Evolutionary conservation across 2,329 filamentous ascomycete genomes (phyloP), one percentile per base, ranked within the genome.

Genomic region (Neonectria ditissima): DNA sequence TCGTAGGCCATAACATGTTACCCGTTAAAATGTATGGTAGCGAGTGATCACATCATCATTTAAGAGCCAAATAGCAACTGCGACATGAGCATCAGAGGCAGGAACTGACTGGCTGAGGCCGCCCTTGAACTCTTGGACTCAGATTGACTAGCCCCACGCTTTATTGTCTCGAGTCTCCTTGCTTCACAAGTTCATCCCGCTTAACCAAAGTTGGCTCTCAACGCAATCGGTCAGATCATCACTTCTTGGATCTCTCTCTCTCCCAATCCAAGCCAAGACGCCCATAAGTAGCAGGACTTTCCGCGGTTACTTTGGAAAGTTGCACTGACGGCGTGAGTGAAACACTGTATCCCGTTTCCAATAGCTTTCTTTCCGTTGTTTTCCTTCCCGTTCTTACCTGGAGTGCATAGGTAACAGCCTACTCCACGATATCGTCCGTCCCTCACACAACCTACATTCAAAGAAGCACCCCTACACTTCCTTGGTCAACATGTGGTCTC

Each of bases 101-200:
- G 50, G n/a, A 26, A 22, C 30, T 24, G 13, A 41, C n/a, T 41
- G 20, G 18, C 26, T 30, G 30, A 18, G 11, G 14, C 26, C 26
- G 28, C 58, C 44, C 51, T 50, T 20, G 10, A 7, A 48, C 41
- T 45, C 41, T 48, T 43, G 50, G 43, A 55, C 26, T 53, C 32
- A 26, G 43, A n/a, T n/a, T 20, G n/a, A 22, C 22, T 50, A 47
- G 28, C 30, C 41, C 39, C 41, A 32, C 22, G 22, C 41, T 68
- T 65, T 71, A 50, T 66, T 71, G 69, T 69, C 67, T 69, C 55
- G 59, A 67, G 37, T 67, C 70, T 73, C 70, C 70, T 72, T 72
- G 67, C 70, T 64, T 72, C n/a, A 41, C 37, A 41, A 41, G 37
- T 20, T 41, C 59, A 69, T 69, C 67, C 64, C 67, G 65, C 70